Base-by-base conservation (phyloP, 257 asterid species). In the Marsdenia floribunda region DNA sequence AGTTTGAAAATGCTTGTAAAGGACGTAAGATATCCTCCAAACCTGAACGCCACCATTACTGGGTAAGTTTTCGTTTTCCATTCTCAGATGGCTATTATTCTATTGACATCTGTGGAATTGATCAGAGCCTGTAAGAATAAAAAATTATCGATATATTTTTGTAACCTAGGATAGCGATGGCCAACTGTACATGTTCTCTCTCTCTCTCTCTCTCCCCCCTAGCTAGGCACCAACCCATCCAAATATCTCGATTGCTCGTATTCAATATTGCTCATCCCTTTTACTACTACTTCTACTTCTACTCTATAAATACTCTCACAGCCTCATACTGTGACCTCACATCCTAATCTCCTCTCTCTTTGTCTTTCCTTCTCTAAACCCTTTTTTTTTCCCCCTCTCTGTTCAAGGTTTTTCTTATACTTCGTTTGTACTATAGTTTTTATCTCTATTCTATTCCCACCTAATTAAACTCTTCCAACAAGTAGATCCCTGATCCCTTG, bases 1-100 rank as follows among this genome's bases (percentile, higher is more conserved):
- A 75, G 35, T 61, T 15, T 21, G 69, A 77, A 70, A 79, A 50
- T 57, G 49, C 82, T 73, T 67, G 72, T 77, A 59, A 50, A n/a
- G 73, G 75, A 77, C 84, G 86, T 72, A 73, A 83, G 54, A 73
- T 26, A 77, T 73, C 74, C 79, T 69, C 53, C 69, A 73, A 76
- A 70, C 78, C 81, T 71, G 75, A 72, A 79, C 71, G 78, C 58
- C 79, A 75, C 69, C 83, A 75, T 76, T 75, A 73, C 74, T 49
- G 60, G 80, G 68, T 53, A 82, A 80, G 66, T 33, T 66, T 63
- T 67, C 57, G 19, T 55, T 71, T 75, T 72, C 82, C 53, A 49
- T 50, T 75, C 40, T 67, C 44, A 75, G 58, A 33, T 57, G n/a
- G 61, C 74, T 19, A 68, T 68, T 72, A 75, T 78, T 73, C 38